Percentiles rank a stretch among this genome's conserved stretches.
Conservation (phyloP, 2,329 filamentous ascomycete genomes). For the Fusarium sp. region DNA sequence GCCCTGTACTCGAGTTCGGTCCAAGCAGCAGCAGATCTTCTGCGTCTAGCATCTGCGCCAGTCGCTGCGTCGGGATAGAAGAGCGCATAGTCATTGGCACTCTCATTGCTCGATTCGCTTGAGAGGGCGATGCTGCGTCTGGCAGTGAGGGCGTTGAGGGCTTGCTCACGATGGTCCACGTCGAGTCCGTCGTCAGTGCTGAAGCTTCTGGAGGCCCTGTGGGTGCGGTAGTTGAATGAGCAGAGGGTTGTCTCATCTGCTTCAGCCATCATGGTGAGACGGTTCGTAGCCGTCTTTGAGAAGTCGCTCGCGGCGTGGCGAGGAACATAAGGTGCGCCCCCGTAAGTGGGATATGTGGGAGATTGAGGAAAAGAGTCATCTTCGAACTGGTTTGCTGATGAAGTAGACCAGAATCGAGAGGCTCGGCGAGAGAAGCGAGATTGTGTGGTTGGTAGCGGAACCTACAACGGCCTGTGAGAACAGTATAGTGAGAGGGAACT, state of each 20-base stretch:
- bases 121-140: conserved; percentile 23
- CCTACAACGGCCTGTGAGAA: conserved; percentile 11
- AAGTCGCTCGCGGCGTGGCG: conserved; percentile 52
- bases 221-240: conserved; percentile 30
- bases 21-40: conserved; percentile 38
- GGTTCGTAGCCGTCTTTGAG: conserved; percentile 40
- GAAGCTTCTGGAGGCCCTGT: conserved; percentile 5
- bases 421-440: conserved; percentile 37
- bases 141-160: conserved; percentile 34
- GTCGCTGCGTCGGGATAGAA: conserved; percentile 43
- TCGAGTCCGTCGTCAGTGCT: conserved; percentile 30
- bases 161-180: conserved; percentile 32
- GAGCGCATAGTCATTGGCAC: conserved; percentile 42
- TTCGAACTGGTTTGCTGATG: conserved; percentile 40
- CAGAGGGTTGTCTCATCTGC: conserved; percentile 44
- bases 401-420: conserved; percentile 45
- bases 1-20: conserved; percentile 35
- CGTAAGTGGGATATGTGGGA: conserved; percentile 17
- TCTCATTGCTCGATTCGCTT: conserved; percentile 15
- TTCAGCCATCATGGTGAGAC: conserved; percentile 36
- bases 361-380: conserved; percentile 13
- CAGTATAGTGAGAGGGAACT: neutral
- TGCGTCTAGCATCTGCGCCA: conserved; percentile 9
- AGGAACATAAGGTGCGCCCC: conserved; percentile 46
- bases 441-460: conserved; percentile 4